These are phyloP conservation scores for Spathaspora gorwiae DNA, from an alignment of 805 yeast species.

Conservation along the genomic window DNA sequence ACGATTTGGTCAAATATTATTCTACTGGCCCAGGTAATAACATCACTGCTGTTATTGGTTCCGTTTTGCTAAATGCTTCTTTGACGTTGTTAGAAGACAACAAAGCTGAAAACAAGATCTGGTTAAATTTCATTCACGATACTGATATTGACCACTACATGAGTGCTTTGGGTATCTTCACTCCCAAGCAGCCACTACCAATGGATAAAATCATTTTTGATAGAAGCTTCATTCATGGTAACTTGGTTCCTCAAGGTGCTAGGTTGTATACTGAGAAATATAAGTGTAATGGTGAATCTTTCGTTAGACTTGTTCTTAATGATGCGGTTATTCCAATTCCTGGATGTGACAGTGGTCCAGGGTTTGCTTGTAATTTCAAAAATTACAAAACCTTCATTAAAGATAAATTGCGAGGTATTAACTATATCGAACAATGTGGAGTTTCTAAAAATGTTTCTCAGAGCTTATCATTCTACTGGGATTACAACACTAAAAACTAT, in stretches of 20 bases:
- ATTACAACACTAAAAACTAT: slow-evolving; percentile 14
- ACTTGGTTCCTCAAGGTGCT: slow-evolving; percentile 57
- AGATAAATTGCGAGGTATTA: slow-evolving; percentile 8
- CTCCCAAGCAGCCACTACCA: slow-evolving; percentile 36
- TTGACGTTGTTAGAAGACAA: slow-evolving; percentile 36
- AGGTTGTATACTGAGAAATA: slow-evolving; percentile 48
- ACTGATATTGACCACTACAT: slow-evolving; percentile 53
- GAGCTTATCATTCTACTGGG: slow-evolving; percentile 21
- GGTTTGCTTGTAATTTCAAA: slow-evolving; percentile 36
- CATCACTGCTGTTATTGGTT: slow-evolving; percentile 52
- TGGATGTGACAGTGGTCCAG: slow-evolving; percentile 50
- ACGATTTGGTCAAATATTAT: slow-evolving; percentile 55
- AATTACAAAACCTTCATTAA: slow-evolving; percentile 6
- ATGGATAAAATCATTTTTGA: slow-evolving; percentile 25
- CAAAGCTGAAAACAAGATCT: slow-evolving; percentile 43
- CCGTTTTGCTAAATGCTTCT: slow-evolving; percentile 44
- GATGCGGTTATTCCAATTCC: slow-evolving; percentile 53
- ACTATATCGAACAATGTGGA: slow-evolving; percentile 12
- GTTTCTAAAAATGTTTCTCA: slow-evolving; percentile 10
- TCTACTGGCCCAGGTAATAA: slow-evolving; percentile 57
- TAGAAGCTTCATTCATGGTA: slow-evolving; percentile 23
- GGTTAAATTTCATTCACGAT: slow-evolving; percentile 70
- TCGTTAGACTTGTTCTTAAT: slow-evolving; percentile 46
- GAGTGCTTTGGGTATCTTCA: slow-evolving; percentile 55
- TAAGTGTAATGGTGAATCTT: slow-evolving; percentile 37